Evolutionary conservation across 2,329 filamentous ascomycete genomes (phyloP).

Genomic region (Ascochyta fabae): DNA sequence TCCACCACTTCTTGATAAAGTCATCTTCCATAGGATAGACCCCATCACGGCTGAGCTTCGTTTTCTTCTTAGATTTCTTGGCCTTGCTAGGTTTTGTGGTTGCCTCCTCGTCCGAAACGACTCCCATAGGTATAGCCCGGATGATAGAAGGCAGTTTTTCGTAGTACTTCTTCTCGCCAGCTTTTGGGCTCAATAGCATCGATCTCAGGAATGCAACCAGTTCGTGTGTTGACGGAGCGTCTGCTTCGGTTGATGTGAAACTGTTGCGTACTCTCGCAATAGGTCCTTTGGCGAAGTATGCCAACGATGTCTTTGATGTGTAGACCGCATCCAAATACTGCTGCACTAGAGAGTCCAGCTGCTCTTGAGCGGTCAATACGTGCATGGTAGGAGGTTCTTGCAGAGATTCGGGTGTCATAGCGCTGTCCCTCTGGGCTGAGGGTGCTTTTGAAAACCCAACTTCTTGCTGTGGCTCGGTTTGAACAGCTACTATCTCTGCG

Average conservation of each 20-base stretch:
- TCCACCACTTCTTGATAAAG: slow-evolving; percentile 75
- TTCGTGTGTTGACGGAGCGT: slow-evolving; percentile 66
- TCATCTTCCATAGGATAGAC: slow-evolving; percentile 71
- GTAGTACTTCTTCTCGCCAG: slow-evolving; percentile 82
- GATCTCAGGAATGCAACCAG: slow-evolving; percentile 72
- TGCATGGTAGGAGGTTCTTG: slow-evolving; percentile 11
- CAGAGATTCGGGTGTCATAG: not conserved
- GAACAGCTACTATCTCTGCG: slow-evolving; percentile 6
- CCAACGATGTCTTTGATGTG: slow-evolving; percentile 70
- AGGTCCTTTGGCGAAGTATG: slow-evolving; percentile 84
- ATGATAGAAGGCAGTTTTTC: slow-evolving; percentile 71
- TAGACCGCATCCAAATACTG: slow-evolving; percentile 56
- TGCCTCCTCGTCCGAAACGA: slow-evolving; percentile 53
- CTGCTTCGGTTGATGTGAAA: slow-evolving; percentile 69
- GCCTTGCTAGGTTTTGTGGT: slow-evolving; percentile 38
- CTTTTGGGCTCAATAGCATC: slow-evolving; percentile 68
- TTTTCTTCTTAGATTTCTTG: slow-evolving; percentile 54
- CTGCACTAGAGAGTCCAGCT: slow-evolving; percentile 59
- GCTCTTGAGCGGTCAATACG: slow-evolving; percentile 38
- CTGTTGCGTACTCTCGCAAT: slow-evolving; percentile 75
- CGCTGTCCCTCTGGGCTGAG: not conserved
- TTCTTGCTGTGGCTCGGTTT: slow-evolving; percentile 8
- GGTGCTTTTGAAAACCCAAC: not conserved
- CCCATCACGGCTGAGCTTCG: slow-evolving; percentile 69
- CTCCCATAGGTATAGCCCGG: slow-evolving; percentile 59